Percentiles rank a stretch among this genome's conserved stretches.
phyloP scores from a whole-genome alignment of 176 grass and related monocot species.

The Urochloa ruziziensis region DNA sequence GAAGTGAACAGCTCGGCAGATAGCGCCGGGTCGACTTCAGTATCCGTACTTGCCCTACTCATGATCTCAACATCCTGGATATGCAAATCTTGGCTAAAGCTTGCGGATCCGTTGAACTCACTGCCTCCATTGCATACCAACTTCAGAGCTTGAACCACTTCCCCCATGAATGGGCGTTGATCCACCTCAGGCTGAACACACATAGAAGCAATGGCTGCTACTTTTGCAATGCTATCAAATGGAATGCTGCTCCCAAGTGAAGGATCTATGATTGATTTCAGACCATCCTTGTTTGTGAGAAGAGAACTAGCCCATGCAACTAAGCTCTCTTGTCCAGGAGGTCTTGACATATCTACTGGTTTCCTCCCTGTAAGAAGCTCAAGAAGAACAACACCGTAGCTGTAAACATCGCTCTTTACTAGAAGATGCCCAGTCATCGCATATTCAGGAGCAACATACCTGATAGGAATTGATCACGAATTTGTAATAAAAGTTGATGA shows the following conservation, averaged over 20 bases:
- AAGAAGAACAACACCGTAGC: slow-evolving; percentile 95
- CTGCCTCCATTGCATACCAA: slow-evolving; percentile 80
- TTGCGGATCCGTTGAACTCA: slow-evolving; percentile 52
- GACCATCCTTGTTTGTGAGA: slow-evolving; percentile 67
- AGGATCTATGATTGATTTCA: slow-evolving; percentile 73
- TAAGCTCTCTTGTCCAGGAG: slow-evolving; percentile 92
- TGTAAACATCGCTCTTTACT: slow-evolving; percentile 98
- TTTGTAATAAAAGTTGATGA: slow-evolving; percentile 18
- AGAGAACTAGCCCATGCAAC: slow-evolving; percentile 85
- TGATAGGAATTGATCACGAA: slow-evolving; percentile 22
- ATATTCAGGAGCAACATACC: slow-evolving; percentile 98
- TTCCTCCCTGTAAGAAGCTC: slow-evolving; percentile 95
- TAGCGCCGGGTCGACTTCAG: slow-evolving; percentile 30
- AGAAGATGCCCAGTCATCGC: slow-evolving; percentile 99
- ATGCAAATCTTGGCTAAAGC: slow-evolving; percentile 52
- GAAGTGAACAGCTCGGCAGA: slow-evolving; percentile 48
- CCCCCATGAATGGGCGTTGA: slow-evolving; percentile 95
- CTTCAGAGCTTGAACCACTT: slow-evolving; percentile 93
- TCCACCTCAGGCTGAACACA: slow-evolving; percentile 98
- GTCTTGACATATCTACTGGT: slow-evolving; percentile 87
- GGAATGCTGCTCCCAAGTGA: slow-evolving; percentile 60
- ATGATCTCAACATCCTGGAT: slow-evolving; percentile 39
- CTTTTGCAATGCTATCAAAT: slow-evolving; percentile 75
- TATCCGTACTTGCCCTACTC: slow-evolving; percentile 47
- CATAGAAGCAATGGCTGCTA: slow-evolving; percentile 98